Base-by-base conservation (phyloP, 2,329 filamentous ascomycete species). In the Botrytis porri region DNA sequence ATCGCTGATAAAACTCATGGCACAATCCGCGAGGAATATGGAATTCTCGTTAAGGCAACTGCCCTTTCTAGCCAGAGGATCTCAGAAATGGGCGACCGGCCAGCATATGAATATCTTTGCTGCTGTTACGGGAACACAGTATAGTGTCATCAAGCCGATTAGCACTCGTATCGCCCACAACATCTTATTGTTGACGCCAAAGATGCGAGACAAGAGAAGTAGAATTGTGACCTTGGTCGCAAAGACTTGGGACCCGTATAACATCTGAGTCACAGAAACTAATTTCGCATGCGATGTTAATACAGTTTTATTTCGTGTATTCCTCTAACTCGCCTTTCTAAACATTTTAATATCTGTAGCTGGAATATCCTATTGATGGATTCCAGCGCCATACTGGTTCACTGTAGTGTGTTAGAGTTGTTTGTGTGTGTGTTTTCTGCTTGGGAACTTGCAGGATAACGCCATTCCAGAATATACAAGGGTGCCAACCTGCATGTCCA, bases 21-120 rank as follows among this genome's bases (percentile, higher is more conserved):
- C 35, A 37, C 54, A 60, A 59, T 69, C 66, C 4, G 66, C 66
- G 5, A 69, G 48, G 22, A 41, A 69, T 39, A 69, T 69, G 9
- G 35, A 60, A 35, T 59, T 41, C 41, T 39, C 66, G 48, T 69
- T 32, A 35, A 69, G 66, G 32, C 54, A 69, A 39, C 25, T 54
- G 45, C 35, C 25, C 60, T 69, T 22, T 20, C 25, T 39, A 32
- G 66, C 35, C n/a, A 39, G 25, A 69, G 66, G 66, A 22, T 59
- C n/a, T 48, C 54, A 69, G 16, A 69, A 54, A 69, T 60, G 48
- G 25, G 25, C 66, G 4, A 69, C 25, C 25, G 66, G 66, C 54
- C 66, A 69, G 66, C 66, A 69, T 16, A 69, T 69, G 45, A 60
- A 43, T 39, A 69, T 69, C 22, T 69, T 69, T 8, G 25, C 48